Evolutionary conservation across 352 stramenopile species (phyloP), one percentile per base, ranked within the genome.

Genomic region (Aphanomyces stellatus): DNA sequence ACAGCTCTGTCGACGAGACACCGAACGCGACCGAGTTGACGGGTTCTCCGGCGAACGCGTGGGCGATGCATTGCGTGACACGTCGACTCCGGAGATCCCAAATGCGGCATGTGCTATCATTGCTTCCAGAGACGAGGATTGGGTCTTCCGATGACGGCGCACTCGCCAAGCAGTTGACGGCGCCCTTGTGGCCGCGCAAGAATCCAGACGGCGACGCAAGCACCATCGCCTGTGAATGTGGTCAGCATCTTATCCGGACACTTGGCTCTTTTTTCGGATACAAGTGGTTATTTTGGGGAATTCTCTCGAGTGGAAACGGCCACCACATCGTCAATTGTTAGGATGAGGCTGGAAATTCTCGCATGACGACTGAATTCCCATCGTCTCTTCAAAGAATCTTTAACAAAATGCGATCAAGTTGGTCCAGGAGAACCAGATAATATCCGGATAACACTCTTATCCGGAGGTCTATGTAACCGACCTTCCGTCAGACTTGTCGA

Each of bases 21-120:
- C 76, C 49, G 49, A 88, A 91, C 15, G 77, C 80, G 35, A 90
- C 67, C 51, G 82, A 85, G 61, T 88, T 89, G 33, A 91, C 79
- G 1, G 62, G 48, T 13, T 80, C 81, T 56, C 74, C 74, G 25
- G 81, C 78, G 53, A 73, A 62, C 15, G 68, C 51, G 48, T 76
- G 59, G 30, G 79, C 65, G 24, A 91, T 74, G 33, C 78, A 91
- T 48, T 81, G 82, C 19, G 71, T 74, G 35, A 83, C 78, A 62
- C 74, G 77, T 30, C 74, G 70, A 11, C 78, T 80, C 62, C 83
- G 81, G 53, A 88, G 65, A 51, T 90, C 83, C 83, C 83, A 91
- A 56, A 91, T 57, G 4, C 83, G 75, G 34, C 77, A 87, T 8
- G 81, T 82, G 34, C 83, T 80, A 51, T 91, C 83, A 48, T 88